Evolutionary conservation across 352 stramenopile species (phyloP), one percentile per base, ranked within the genome.

Genomic region (Thraustochytrium striatum): DNA sequence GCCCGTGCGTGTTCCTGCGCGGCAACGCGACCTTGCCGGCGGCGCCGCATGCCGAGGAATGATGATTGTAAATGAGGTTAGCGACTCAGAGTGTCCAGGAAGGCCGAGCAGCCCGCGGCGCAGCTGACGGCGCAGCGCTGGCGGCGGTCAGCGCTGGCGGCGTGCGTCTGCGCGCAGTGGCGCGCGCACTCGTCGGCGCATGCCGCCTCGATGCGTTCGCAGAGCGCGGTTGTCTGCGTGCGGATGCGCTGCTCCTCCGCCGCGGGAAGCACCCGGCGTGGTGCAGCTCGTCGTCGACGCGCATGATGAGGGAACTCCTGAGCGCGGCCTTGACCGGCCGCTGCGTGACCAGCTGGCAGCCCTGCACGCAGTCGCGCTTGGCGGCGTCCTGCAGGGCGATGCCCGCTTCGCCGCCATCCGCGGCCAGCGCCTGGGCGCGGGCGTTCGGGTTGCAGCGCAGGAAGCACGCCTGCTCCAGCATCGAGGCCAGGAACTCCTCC

Each of bases 391-490:
- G 33, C 9, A 57, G 9, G 8, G n/a, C n/a, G 25, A 21, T 16
- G 47, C 25, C 47, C 47, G 47, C 47, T 25, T 25, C 47, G 47
- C 47, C 25, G 8, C 7, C 61, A 9, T 70, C 19, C 30, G 8
- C 9, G 61, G 53, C 61, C n/a, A 16, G 7, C 8, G 39, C 8
- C 61, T 68, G 25, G 7, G 11, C 19, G 9, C 8, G 25, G 19
- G 61, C 8, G 8, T 7, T 70, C 32, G 61, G 61, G 61, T 70
- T 70, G 61, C 61, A 70, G 8, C 30, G 11, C 61, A 70, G 30
- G 61, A 70, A 70, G 38, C 61, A 70, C 19, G 61, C 19, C 61
- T 70, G 61, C 61, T 57, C 8, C 61, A 70, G 8, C 30, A 70
- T 28, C 8, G 61, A 21, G 7, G 8, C 61, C 61, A 57, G 30